These are phyloP conservation scores for Xylariaceae sp. DNA, from an alignment of 2,329 filamentous ascomycete genomes.

Conservation along the genomic window DNA sequence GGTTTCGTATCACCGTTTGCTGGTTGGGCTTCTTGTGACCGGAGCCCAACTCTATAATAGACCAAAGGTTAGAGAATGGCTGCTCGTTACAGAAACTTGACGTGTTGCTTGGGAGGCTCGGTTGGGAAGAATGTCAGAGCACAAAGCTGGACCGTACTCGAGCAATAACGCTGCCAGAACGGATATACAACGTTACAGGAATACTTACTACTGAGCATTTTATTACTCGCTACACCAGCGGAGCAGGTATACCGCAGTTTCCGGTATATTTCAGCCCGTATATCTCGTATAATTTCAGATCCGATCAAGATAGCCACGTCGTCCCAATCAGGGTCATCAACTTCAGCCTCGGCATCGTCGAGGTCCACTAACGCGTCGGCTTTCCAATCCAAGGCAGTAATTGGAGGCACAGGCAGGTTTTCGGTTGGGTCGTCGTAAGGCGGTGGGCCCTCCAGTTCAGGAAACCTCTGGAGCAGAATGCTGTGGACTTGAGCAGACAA, in stretches of 20 bases:
- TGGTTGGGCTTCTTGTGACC: conserved; percentile 89
- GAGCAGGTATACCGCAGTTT: conserved; percentile 85
- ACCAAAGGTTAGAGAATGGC: background rate
- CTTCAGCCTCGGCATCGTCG: conserved; percentile 65
- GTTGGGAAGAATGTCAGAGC: background rate
- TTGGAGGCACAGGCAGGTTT: conserved; percentile 62
- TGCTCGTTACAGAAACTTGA: background rate
- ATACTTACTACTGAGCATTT: conserved; percentile 69
- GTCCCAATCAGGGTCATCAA: conserved; percentile 89
- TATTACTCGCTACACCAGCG: conserved; percentile 82
- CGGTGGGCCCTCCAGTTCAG: conserved; percentile 62
- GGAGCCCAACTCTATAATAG: conserved; percentile 63
- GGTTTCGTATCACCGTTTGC: conserved; percentile 88
- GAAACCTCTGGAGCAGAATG: conserved; percentile 68
- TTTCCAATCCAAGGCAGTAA: conserved; percentile 73
- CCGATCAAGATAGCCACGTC: conserved; percentile 83
- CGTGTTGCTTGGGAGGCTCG: background rate
- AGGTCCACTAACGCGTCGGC: conserved; percentile 78
- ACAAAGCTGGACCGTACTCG: background rate
- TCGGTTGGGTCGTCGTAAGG: conserved; percentile 70
- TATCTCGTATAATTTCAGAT: conserved; percentile 76
- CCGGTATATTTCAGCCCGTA: conserved; percentile 64
- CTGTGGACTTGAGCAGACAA: conserved; percentile 78
- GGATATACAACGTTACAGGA: background rate
- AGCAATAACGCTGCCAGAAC: background rate